Conservation (phyloP, 495 filamentous ascomycete genomes). For the Emericellopsis terricola region DNA sequence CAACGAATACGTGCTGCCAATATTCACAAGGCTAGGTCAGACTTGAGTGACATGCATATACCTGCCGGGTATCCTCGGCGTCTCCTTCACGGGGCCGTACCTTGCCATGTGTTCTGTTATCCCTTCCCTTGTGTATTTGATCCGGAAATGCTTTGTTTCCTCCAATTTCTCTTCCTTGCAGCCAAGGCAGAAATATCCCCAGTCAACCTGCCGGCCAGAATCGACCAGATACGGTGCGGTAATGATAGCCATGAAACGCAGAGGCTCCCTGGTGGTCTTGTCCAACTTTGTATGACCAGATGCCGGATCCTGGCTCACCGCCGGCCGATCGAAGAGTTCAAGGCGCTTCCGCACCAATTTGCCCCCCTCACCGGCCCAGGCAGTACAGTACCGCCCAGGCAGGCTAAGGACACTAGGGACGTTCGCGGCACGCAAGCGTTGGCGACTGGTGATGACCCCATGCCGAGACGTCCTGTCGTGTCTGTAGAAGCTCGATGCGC, state of each 20-base stretch:
- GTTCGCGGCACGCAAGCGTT: too few species aligned
- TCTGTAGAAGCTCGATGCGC: conserved; percentile 1
- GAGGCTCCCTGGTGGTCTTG: conserved; percentile 4
- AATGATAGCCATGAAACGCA: conserved; percentile 6
- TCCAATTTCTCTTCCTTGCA: neutral
- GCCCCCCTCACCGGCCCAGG: neutral
- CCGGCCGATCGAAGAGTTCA: neutral
- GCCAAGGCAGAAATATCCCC: conserved; percentile 5
- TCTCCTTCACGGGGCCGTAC: neutral
- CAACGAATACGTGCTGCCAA: neutral
- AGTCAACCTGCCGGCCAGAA: neutral
- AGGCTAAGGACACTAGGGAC: conserved; percentile 5
- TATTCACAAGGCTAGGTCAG: neutral
- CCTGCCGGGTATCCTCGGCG: neutral
- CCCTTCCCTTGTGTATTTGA: neutral
- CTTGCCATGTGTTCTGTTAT: neutral
- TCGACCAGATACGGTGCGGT: conserved; percentile 4
- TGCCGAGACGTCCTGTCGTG: neutral
- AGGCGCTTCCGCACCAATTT: neutral
- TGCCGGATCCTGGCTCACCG: neutral
- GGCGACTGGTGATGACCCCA: too few species aligned
- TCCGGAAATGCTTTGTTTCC: neutral
- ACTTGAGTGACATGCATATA: neutral
- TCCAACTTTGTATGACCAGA: too few species aligned
- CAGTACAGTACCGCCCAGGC: conserved; percentile 2